Evolutionary conservation across 2,329 filamentous ascomycete species (phyloP), one percentile per base, ranked within the genome.

Genomic region (Hypoxylon sp.): DNA sequence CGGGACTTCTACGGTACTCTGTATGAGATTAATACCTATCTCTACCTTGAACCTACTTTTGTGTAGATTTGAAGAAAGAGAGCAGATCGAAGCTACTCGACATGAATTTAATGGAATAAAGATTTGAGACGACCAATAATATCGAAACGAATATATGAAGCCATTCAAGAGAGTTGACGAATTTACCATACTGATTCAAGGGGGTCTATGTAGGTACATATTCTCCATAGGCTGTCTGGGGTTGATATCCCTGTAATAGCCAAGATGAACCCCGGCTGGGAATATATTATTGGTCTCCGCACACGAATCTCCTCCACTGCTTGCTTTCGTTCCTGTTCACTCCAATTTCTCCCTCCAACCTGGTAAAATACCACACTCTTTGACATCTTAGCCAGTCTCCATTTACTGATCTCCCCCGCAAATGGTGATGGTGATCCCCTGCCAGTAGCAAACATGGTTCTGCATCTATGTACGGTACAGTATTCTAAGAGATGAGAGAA

Each of bases 261-360:
- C 53, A 63, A 67, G 47, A 37, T 31, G 19, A 26, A n/a, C 17
- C 61, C 48, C 62, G 62, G 46, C 19, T 19, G 47, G 46, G 54
- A 48, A n/a, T 48, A 46, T 59, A 46, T 68, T 14, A 70, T 70
- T 70, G 68, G 69, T 64, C 62, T 66, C 69, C 69, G 65, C 65
- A 68, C 33, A 51, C 37, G 46, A 60, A 59, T 35, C 24, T 58
- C 57, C 59, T 57, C 65, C 59, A 62, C 65, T 37, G 24, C 57
- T 37, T 29, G 48, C 54, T 55, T 53, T 48, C 37, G 35, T n/a
- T 50, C 48, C 22, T 22, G 17, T 48, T 42, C 57, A 54, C 66
- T 60, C 66, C 66, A 67, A 67, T 60, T 67, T 66, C 63, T 65
- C 54, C 31, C 52, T 35, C 53, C 55, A 44, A 37, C 44, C 17